Evolutionary conservation across 352 stramenopile genomes (phyloP).

Genomic region (Pythium myriotylum): DNA sequence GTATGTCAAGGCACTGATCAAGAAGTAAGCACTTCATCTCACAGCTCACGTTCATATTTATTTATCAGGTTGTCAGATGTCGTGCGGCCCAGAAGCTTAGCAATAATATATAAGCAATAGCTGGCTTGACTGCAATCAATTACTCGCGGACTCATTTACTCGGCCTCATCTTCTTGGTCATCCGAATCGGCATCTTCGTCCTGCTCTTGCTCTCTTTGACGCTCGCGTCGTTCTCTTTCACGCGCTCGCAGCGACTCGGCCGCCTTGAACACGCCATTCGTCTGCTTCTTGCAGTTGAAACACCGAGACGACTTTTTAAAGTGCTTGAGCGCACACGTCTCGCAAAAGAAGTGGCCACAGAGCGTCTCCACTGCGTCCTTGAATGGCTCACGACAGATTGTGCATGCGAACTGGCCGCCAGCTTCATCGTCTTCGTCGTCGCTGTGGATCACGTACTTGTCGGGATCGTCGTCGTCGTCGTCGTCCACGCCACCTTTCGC

Average conservation of each 20-base stretch:
- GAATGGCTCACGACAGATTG: slow-evolving; percentile 94
- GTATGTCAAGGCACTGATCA: slow-evolving; percentile 57
- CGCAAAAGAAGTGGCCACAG: slow-evolving; percentile 97
- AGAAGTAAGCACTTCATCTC: slow-evolving; percentile 8
- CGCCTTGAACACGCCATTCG: slow-evolving; percentile 86
- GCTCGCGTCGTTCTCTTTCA: slow-evolving; percentile 25
- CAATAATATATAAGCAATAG: slow-evolving; percentile 6
- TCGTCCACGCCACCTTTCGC: slow-evolving; percentile 44
- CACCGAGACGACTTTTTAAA: slow-evolving; percentile 87
- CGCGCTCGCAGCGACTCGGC: slow-evolving; percentile 52
- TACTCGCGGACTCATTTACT: neutral
- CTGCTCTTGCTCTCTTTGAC: neutral
- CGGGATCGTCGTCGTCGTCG: slow-evolving; percentile 60
- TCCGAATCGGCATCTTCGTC: neutral
- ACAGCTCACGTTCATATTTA: slow-evolving; percentile 8
- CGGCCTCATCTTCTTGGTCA: slow-evolving; percentile 19
- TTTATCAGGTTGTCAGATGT: slow-evolving; percentile 17
- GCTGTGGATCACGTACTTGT: slow-evolving; percentile 66
- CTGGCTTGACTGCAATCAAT: too few relatives aligned
- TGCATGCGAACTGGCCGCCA: slow-evolving; percentile 92
- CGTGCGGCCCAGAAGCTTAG: neutral
- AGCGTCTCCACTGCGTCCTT: slow-evolving; percentile 93
- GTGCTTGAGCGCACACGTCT: slow-evolving; percentile 90
- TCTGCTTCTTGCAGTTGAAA: slow-evolving; percentile 95
- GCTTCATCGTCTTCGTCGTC: slow-evolving; percentile 57